Base-by-base conservation (phyloP, 139 green algal genomes). In the Spirogloea muscicola region DNA sequence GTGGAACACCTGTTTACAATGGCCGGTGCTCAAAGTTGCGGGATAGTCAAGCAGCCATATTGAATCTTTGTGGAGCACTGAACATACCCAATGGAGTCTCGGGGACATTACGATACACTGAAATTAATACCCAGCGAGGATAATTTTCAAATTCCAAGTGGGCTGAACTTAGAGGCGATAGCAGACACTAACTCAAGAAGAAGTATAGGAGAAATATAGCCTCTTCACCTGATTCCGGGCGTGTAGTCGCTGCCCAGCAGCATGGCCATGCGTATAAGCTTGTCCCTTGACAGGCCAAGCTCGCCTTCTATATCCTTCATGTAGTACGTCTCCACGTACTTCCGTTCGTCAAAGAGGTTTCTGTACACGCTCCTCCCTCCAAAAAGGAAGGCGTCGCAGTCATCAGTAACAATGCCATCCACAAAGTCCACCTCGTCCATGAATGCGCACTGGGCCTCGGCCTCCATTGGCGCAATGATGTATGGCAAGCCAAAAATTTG, bases 331-430 rank as follows among this genome's bases (percentile, higher is more conserved):
- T 99, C 94, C 39, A 84, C 74, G 66, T 96, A 97, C 77, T 93
- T 91, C 36, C 84, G 82, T 13, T 79, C 72, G 36, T 87, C 72
- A 81, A 95, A 95, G 13, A 95, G 80, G 76, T 92, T 86, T 31
- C 89, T 74, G 84, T 94, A 98, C 9, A 99, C 87, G 21, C 25
- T 58, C n/a, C 13, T 18, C 18, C 13, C 93, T 1, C 94, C 94
- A 86, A 99, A 99, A 29, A 99, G 87, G 74, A 99, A 97, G 1
- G 86, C 95, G 70, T 99, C 94, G 57, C 93, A 96, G 77, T 99
- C 94, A 49, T 99, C 95, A 6, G 94, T 98, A 21, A 98, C 88
- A 21, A 97, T 89, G 3, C 89, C 94, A 66, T 99, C 92, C 59
- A 99, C 94, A 40, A 98, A 83, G 0, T 88, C 88, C 0, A 80